Conservation (phyloP, 2,329 filamentous ascomycete genomes). For the Trichoderma sp. region DNA sequence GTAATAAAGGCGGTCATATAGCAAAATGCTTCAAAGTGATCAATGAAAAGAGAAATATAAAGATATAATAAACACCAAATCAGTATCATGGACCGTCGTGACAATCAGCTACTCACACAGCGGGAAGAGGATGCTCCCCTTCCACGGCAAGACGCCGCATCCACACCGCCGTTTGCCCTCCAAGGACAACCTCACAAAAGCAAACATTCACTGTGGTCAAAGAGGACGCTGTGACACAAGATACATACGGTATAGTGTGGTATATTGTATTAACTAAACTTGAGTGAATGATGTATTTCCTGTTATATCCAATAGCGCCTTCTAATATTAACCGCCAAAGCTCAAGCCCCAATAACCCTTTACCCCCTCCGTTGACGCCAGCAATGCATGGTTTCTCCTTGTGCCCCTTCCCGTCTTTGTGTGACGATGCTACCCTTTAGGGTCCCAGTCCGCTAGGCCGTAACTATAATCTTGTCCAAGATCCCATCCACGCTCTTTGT, state of each 20-base stretch:
- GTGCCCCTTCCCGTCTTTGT: slow-evolving; percentile 3
- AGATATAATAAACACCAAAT: background rate
- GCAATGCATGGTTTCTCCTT: slow-evolving; percentile 7
- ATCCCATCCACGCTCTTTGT: background rate
- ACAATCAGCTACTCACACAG: background rate
- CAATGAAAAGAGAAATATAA: background rate
- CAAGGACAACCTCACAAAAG: background rate
- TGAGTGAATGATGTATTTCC: background rate
- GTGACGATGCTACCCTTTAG: background rate
- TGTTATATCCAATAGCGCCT: background rate
- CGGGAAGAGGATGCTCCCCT: background rate
- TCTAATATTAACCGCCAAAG: background rate
- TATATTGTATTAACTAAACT: background rate
- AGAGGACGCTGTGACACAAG: background rate
- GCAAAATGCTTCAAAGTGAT: too few species aligned
- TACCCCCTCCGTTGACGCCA: background rate
- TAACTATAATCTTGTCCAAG: background rate
- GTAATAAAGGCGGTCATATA: background rate
- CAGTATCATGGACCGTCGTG: background rate
- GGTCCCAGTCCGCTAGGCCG: slow-evolving; percentile 3
- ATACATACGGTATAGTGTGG: background rate
- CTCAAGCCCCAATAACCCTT: background rate
- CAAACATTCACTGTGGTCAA: background rate
- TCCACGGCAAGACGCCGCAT: background rate
- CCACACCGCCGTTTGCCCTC: slow-evolving; percentile 7